phyloP scores from a whole-genome alignment of 257 asterid species.

The Lavandula angustifolia region DNA sequence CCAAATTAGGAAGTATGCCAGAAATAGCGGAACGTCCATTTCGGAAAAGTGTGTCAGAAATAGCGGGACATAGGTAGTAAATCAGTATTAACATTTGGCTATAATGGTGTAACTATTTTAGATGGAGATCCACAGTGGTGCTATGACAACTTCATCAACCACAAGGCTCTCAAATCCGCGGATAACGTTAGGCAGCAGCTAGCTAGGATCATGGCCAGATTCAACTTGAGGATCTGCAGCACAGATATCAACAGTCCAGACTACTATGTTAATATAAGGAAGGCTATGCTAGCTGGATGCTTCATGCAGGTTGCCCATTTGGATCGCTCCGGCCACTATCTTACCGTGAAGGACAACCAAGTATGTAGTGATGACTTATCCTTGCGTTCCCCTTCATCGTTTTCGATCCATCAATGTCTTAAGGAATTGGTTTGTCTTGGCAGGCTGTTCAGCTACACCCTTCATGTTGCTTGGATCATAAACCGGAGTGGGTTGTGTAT shows the following conservation, averaged over 20 bases:
- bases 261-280: conserved; percentile 21
- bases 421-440: background rate
- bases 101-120: conserved; percentile 32
- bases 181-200: conserved; percentile 88
- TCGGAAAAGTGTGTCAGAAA: too few species aligned
- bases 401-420: conserved; percentile 14
- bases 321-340: conserved; percentile 89
- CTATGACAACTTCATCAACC: conserved; percentile 41
- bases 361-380: conserved; percentile 40
- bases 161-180: conserved; percentile 82
- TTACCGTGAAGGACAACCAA: conserved; percentile 95
- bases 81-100: conserved; percentile 26
- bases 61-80: too few species aligned
- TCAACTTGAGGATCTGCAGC: conserved; percentile 49
- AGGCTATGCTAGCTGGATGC: conserved; percentile 98
- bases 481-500: conserved; percentile 97
- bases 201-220: conserved; percentile 43
- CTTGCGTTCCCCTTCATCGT: background rate
- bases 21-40: too few species aligned
- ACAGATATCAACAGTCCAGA: background rate
- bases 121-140: conserved; percentile 91
- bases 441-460: conserved; percentile 96
- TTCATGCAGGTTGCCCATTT: conserved; percentile 99
- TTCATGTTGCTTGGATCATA: conserved; percentile 90
- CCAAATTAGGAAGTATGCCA: too few species aligned